phyloP scores from a whole-genome alignment of 257 asterid genomes.

The Orobanche coerulescens region DNA sequence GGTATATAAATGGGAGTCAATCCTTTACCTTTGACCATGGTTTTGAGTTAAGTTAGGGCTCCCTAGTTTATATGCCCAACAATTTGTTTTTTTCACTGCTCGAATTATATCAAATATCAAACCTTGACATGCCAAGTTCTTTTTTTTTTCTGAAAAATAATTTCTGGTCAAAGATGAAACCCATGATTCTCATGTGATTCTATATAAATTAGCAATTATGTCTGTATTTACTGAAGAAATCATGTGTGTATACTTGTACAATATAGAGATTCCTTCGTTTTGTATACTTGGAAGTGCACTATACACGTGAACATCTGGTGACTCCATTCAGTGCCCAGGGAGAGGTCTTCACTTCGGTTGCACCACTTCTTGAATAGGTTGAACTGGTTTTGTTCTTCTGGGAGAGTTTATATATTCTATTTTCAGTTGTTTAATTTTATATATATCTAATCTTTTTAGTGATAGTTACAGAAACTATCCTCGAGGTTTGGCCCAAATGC shows the following conservation, averaged over 20 bases:
- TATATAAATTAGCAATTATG: neutral
- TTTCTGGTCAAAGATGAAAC: neutral
- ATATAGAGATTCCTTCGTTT: neutral
- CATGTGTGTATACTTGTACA: neutral
- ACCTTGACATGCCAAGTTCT: neutral
- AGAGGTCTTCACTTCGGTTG: neutral
- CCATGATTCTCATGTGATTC: neutral
- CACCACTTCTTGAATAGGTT: neutral
- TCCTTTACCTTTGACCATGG: too few relatives aligned
- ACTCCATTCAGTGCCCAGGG: neutral
- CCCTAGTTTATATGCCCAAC: too few relatives aligned
- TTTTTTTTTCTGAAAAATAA: too few relatives aligned
- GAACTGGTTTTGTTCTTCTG: neutral
- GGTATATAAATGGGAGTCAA: too few relatives aligned
- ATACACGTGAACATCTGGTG: neutral
- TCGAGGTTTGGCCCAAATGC: too few relatives aligned
- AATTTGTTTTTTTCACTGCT: constrained; percentile 7
- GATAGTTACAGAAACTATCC: too few relatives aligned
- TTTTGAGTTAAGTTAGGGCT: too few relatives aligned
- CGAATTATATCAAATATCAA: too few relatives aligned
- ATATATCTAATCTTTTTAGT: neutral
- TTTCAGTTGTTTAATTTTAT: too few relatives aligned
- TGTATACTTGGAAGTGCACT: neutral
- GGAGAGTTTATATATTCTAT: neutral
- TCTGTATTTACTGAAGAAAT: too few relatives aligned